Base-by-base conservation (phyloP, 1,284 basidiomycete genomes). In the Cryptococcus sp. region DNA sequence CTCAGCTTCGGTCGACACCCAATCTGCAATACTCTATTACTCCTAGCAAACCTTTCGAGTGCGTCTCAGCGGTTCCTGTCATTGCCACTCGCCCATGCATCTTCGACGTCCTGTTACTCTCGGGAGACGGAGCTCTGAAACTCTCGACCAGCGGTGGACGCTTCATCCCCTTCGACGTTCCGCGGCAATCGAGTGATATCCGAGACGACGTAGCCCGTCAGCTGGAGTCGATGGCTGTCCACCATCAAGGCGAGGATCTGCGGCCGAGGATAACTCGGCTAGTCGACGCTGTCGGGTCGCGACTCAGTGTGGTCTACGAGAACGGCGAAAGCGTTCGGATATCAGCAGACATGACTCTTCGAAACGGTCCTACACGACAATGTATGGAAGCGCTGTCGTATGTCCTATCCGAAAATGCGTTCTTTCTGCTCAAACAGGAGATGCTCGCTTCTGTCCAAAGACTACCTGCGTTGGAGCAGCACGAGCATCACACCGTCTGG, bases 81-180 rank as follows among this genome's bases (percentile, higher is more conserved):
- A 80, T 83, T 15, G 83, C 84, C 1, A 89, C 87, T 1, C 83
- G 90, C 20, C 77, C 78, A 11, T 77, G 80, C 15, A 80, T 90
- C 16, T 82, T 82, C 72, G 92, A 93, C 74, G 80, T 90, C 6
- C 75, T 93, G 7, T 74, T 88, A 17, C 73, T 90, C 38, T 19
- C 82, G 54, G 81, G 83, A 0, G 81, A 84, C 52, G 81, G 84
- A 5, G 72, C 71, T 6, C 71, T 89, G 13, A 74, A 78, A 0
- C 67, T 92, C 5, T 71, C 88, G 23, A 87, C 86, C 0, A 87
- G 88, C 61, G 87, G 86, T 0, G 73, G 82, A 13, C 76, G 79
- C 45, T 81, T 84, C 59, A 68, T 89, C 15, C 46, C 61, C 5
- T 48, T 72, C 15, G 38, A 50, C 31, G 47, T 63, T 11, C 60